Evolutionary conservation across 2,329 filamentous ascomycete species (phyloP).

Genomic region (Emericellopsis cladophorae): DNA sequence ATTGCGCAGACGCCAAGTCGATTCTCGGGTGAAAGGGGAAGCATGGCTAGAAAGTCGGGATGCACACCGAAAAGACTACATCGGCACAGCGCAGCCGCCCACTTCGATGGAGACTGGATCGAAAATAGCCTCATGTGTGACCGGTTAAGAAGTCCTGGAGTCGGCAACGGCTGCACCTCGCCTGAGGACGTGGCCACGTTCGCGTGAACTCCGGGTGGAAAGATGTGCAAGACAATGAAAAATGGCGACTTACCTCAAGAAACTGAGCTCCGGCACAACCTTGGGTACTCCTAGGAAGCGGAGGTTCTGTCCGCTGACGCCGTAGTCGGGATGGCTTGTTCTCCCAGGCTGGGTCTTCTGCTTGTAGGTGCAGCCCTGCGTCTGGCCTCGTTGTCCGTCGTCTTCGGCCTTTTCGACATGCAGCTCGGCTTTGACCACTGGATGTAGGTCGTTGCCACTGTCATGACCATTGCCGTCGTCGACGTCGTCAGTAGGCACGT

Average conservation of each 20-base stretch:
- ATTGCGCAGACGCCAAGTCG: no score
- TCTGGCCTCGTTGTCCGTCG: slow-evolving; percentile 12
- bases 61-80: no score
- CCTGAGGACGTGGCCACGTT: no score
- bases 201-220: no score
- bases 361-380: slow-evolving; percentile 44
- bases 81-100: no score
- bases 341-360: slow-evolving; percentile 40
- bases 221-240: neutral
- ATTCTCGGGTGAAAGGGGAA: no score
- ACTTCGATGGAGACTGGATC: no score
- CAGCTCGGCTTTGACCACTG: slow-evolving; percentile 67
- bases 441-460: slow-evolving; percentile 35
- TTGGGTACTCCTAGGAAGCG: slow-evolving; percentile 44
- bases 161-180: no score
- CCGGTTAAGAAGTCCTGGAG: no score
- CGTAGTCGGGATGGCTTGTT: slow-evolving; percentile 54
- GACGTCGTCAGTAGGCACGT: slow-evolving; percentile 31
- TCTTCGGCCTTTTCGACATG: slow-evolving; percentile 55
- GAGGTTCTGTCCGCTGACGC: slow-evolving; percentile 34
- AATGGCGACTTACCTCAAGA: slow-evolving; percentile 48
- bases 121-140: no score
- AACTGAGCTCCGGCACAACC: slow-evolving; percentile 58
- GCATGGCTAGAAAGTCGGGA: no score
- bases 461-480: slow-evolving; percentile 16